Conservation (phyloP, 805 yeast genomes). For the Sugiyamaella valdiviana region DNA sequence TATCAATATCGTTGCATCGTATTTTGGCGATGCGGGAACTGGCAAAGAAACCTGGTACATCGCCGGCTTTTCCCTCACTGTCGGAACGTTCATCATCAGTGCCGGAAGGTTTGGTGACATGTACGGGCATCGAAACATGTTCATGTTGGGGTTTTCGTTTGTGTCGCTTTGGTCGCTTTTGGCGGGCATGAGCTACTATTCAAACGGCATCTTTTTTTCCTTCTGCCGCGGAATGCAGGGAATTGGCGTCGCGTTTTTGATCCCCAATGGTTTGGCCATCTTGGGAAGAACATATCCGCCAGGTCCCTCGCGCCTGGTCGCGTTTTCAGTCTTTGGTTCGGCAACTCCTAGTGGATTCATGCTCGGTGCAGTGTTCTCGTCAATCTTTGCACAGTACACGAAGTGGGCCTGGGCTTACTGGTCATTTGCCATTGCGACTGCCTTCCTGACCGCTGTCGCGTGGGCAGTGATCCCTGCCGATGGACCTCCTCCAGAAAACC, state of each 20-base stretch:
- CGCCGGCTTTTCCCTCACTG: conserved; percentile 64
- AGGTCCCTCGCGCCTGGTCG: conserved; percentile 47
- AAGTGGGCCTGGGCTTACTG: conserved; percentile 58
- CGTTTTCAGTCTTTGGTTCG: conserved; percentile 52
- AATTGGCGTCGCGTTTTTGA: conserved; percentile 51
- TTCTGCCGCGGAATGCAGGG: conserved; percentile 60
- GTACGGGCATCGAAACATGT: conserved; percentile 51
- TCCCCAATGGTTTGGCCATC: conserved; percentile 58
- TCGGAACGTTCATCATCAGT: conserved; percentile 64
- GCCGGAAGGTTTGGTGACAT: conserved; percentile 70
- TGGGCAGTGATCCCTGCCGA: conserved; percentile 36
- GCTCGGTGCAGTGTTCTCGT: conserved; percentile 49
- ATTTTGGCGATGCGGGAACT: conserved; percentile 27
- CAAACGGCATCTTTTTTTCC: conserved; percentile 40
- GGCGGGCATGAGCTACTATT: conserved; percentile 50
- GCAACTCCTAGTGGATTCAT: conserved; percentile 59
- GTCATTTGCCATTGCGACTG: conserved; percentile 39
- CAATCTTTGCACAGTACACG: conserved; percentile 39
- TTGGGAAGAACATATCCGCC: conserved; percentile 38
- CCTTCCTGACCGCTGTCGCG: conserved; percentile 31
- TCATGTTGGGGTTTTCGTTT: conserved; percentile 52
- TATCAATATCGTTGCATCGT: conserved; percentile 27
- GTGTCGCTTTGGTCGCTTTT: conserved; percentile 51
- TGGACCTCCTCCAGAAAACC: not conserved
- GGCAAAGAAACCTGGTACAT: conserved; percentile 53